Base-by-base conservation (phyloP, 371 early-diverging fungal species). In the Catenaria anguillulae region DNA sequence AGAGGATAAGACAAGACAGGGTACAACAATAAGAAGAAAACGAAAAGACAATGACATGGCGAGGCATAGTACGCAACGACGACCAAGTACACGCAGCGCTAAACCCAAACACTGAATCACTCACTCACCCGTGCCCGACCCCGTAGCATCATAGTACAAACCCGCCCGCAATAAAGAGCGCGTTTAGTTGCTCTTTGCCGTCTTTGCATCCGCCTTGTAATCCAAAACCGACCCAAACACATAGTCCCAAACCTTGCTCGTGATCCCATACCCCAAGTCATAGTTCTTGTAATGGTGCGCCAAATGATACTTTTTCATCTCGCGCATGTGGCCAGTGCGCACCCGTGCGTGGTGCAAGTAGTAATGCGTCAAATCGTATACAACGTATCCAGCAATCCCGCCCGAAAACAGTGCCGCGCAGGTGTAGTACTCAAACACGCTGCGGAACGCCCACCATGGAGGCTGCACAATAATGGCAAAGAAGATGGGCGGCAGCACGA, bases 401-500 rank as follows among this genome's bases (percentile, higher is more conserved):
- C 97, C 97, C 3, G 83, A 76, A 31, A 84, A 70, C 54, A 89
- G 68, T 1, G 82, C 90, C 61, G 29, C 26, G 35, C 58, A 58
- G 29, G 36, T 36, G 26, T n/a, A 12, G 58, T 26, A 36, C 21
- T 33, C 24, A 13, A 58, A 21, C 21, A 58, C 6, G 17, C 29
- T 31, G 36, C 58, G 58, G 58, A 58, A 58, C 15, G 43, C 42
- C 6, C 8, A 42, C 58, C 58, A 58, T 36, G 58, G 58, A 8
- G 43, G 40, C 24, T 40, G 40, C 42, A 58, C 40, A 24, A 58
- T 36, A 1, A 42, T 1, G 17, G 19, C 58, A 42, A 35, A 35
- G 36, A 94, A 77, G 13, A 82, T 90, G n/a, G 97, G 97, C 13
- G 97, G 97, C 90, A 96, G 89, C 12, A 96, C 97, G 40, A 96